Evolutionary conservation across 768 basidiomycete species (phyloP).

Genomic region (Phallus indusiatus): DNA sequence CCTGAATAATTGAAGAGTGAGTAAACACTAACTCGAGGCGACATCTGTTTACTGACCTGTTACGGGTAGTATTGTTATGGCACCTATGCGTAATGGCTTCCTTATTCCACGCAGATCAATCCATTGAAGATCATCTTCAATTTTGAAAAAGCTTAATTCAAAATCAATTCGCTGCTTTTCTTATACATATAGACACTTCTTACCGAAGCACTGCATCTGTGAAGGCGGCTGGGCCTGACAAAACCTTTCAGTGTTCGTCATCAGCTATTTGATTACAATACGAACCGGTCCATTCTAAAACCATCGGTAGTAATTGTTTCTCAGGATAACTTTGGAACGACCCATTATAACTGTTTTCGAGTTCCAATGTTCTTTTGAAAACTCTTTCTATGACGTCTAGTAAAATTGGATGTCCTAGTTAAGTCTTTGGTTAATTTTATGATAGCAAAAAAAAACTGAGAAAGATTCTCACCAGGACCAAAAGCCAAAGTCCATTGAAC

Average conservation of each 20-base stretch:
- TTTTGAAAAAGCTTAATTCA: slow-evolving; percentile 20
- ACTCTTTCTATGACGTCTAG: slow-evolving; percentile 29
- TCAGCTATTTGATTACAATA: slow-evolving; percentile 4
- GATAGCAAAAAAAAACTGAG: too few species aligned
- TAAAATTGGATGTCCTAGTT: slow-evolving; percentile 27
- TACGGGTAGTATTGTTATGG: slow-evolving; percentile 28
- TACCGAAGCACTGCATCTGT: slow-evolving; percentile 12
- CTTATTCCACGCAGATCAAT: slow-evolving; percentile 20
- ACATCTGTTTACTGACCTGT: slow-evolving; percentile 16
- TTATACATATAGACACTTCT: background rate
- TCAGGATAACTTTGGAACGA: background rate
- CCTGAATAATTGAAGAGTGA: slow-evolving; percentile 9
- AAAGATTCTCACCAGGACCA: slow-evolving; percentile 15
- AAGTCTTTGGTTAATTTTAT: background rate
- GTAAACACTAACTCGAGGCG: too few species aligned
- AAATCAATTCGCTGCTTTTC: background rate
- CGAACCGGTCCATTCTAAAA: slow-evolving; percentile 34
- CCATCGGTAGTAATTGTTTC: slow-evolving; percentile 13
- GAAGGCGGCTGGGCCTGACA: slow-evolving; percentile 13
- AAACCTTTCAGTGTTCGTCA: background rate
- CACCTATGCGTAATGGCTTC: slow-evolving; percentile 23
- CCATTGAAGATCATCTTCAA: slow-evolving; percentile 27
- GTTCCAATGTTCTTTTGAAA: slow-evolving; percentile 18
- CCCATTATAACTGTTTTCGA: slow-evolving; percentile 16
- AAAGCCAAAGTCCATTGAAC: slow-evolving; percentile 35